These are phyloP conservation scores for Ilex aquifolium DNA, from an alignment of 257 asterid species.

Conservation along the genomic window DNA sequence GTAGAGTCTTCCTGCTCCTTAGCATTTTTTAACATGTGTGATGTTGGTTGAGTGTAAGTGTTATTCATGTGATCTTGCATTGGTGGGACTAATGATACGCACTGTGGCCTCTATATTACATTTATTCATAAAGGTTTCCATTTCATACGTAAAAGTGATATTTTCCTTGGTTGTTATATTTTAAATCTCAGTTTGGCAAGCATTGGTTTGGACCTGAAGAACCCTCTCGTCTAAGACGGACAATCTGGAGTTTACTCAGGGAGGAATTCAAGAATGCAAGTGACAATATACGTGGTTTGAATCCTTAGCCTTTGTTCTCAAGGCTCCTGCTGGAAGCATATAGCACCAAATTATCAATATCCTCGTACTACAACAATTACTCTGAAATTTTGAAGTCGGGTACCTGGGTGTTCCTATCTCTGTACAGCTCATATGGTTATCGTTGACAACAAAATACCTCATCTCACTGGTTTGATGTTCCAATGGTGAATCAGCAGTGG, in stretches of 20 bases:
- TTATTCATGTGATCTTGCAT: too few relatives aligned
- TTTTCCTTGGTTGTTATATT: constrained; percentile 3
- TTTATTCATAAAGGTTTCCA: not conserved
- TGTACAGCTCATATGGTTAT: too few relatives aligned
- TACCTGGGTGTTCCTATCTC: too few relatives aligned
- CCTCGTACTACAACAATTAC: too few relatives aligned
- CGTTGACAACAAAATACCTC: not conserved
- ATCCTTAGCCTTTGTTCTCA: constrained; percentile 16
- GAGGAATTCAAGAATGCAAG: constrained; percentile 45
- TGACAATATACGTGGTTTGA: constrained; percentile 7
- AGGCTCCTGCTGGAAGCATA: constrained; percentile 3
- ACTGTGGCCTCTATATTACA: too few relatives aligned
- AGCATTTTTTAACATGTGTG: not conserved
- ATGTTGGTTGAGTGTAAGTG: not conserved
- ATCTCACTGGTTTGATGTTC: too few relatives aligned
- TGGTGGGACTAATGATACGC: too few relatives aligned
- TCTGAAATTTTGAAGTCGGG: too few relatives aligned
- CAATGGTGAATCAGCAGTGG: too few relatives aligned
- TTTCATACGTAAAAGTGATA: not conserved
- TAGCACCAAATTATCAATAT: not conserved
- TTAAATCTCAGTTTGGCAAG: constrained; percentile 61
- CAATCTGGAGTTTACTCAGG: constrained; percentile 35
- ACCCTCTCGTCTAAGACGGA: constrained; percentile 67
- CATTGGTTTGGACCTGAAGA: constrained; percentile 74
- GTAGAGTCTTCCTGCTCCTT: constrained; percentile 24